Evolutionary conservation across 306 rosid genomes (phyloP), one percentile per base, ranked within the genome.

Genomic region (Calophaca sinica): DNA sequence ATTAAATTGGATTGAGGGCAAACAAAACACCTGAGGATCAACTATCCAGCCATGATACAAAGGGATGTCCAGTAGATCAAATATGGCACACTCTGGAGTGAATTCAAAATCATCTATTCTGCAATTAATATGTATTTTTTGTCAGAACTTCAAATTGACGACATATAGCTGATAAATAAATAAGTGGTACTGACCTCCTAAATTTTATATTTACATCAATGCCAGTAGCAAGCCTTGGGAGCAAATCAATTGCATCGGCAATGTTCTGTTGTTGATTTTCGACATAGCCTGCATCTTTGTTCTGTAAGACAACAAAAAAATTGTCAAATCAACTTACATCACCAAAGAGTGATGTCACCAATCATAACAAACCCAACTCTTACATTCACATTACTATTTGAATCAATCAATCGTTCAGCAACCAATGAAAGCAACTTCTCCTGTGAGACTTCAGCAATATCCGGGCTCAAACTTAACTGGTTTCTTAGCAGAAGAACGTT

Each of bases 11-110:
- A 33, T 48, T 33, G 53, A 80, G 63, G 68, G 63, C 45, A 46
- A 74, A 81, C 36, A 59, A 78, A 65, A 71, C 68, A 96, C 99
- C 97, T 96, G 91, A 31, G 92, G 84, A 80, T 92, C 99, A 77
- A 89, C 97, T 62, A 96, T 92, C 99, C 99, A 96, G 72, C 99
- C 99, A 82, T 96, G 99, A 88, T 87, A 96, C 60, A 96, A 79
- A 5, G 99, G 98, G 79, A 96, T 96, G 84, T 90, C 99, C 87
- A 96, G 81, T 79, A 96, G 86, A 83, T 96, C 99, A 86, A 96
- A 96, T 71, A 96, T 92, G 68, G 99, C 98, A 85, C 99, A 96
- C 62, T 92, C 99, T 81, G 80, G 90, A 62, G 99, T 96, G 86
- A 96, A 96, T 83, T 96, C 99, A 79, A 96, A 96, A 88, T 96